A percentile compares a stretch with the other conserved stretches of the same genome.
These are phyloP conservation scores for Cochlearia excelsa DNA, from an alignment of 345 rosid genomes.

Conservation along the genomic window DNA sequence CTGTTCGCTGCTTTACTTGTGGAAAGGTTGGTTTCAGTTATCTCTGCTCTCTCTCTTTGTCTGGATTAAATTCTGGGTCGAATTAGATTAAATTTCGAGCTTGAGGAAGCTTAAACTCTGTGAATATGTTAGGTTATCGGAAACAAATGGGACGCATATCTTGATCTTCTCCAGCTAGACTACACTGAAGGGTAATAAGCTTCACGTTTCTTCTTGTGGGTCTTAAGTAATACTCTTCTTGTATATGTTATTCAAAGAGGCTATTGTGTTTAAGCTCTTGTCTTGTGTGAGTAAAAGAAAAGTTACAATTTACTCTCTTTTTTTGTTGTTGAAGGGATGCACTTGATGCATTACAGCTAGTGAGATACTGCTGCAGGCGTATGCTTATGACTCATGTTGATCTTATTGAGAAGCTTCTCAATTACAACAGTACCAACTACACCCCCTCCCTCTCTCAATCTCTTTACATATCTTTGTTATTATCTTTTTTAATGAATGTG, in stretches of 20 bases:
- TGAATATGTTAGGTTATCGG: constrained; percentile 35
- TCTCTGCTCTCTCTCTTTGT: not conserved
- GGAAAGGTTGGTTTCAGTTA: constrained; percentile 31
- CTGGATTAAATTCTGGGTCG: not conserved
- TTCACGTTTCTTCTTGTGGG: constrained; percentile 3
- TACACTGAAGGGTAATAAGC: constrained; percentile 39
- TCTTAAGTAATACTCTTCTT: not conserved
- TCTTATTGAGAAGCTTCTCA: constrained; percentile 97
- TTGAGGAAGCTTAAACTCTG: constrained; percentile 14
- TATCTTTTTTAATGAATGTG: not conserved
- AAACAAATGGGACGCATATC: constrained; percentile 40
- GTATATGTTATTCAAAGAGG: no score
- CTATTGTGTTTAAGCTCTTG: no score
- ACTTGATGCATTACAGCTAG: constrained; percentile 84
- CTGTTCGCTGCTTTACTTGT: constrained; percentile 41
- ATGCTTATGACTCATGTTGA: constrained; percentile 99
- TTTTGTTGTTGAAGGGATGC: constrained; percentile 64
- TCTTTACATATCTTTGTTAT: not conserved
- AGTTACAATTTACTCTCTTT: no score
- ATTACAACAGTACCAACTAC: constrained; percentile 67
- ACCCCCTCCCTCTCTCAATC: constrained; percentile 18
- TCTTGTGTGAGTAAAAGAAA: no score
- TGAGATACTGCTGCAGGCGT: constrained; percentile 91
- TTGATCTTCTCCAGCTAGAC: constrained; percentile 39
- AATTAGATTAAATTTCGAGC: constrained; percentile 19